Base-by-base conservation (phyloP, 805 yeast species). In the Saccharomyces mikatae region DNA sequence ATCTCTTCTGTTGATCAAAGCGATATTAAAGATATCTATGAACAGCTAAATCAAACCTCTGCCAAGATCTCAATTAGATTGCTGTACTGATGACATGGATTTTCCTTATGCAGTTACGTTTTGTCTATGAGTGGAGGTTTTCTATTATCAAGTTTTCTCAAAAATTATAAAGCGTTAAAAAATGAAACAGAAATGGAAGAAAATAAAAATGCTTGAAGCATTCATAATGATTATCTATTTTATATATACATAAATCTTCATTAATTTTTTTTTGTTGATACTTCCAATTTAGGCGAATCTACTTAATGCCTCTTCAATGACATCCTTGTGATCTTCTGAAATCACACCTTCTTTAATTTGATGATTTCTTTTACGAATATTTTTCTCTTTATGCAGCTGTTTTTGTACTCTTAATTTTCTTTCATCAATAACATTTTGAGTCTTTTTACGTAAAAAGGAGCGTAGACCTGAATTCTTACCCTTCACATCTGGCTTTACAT, bases 61-160 rank as follows among this genome's bases (percentile, higher is more conserved):
- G 89, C 85, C 80, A 89, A 87, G 74, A 87, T 94, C 66, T 84
- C 87, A 55, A 90, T 96, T 64, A 87, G 99, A 73, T 78, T 94
- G 66, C 77, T 94, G 60, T 94, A 94, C 70, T 92, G 80, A 55
- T 29, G 2, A 17, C 13, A 11, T 6, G 9, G 1, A 17, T 17
- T 8, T 17, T 31, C 17, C 6, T 31, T 14, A 31, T 14, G 13
- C 44, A 9, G 22, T 17, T 17, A 36, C 44, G 13, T 21, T 36
- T 36, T 4, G 21, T n/a, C 17, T 6, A 36, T 36, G 24, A 36
- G 11, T 17, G 10, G 14, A 31, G 13, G 36, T 13, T 31, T 31
- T 13, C 10, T n/a, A 29, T 48, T 5, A 48, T n/a, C n/a, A 24
- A 11, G 17, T 6, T 8, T 28, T 47, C n/a, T 27, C 32, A 13